phyloP scores from a whole-genome alignment of 805 yeast genomes.

The Wickerhamomyces queroliae region DNA sequence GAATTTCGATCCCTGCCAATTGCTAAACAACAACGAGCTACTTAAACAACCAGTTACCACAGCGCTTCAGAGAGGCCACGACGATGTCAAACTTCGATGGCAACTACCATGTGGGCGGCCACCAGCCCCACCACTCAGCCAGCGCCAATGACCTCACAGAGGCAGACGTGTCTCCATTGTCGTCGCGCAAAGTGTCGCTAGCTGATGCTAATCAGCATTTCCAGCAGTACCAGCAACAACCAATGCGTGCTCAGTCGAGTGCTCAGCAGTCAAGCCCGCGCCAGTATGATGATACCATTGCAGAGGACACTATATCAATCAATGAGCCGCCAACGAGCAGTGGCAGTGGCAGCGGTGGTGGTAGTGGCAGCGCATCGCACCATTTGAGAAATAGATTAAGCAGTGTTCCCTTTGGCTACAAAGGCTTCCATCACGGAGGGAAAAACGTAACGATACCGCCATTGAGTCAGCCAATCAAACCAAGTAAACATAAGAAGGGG shows the following conservation, averaged over 20 bases:
- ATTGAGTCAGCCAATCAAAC: conserved; percentile 42
- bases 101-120: conserved; percentile 7
- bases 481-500: conserved; percentile 21
- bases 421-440: conserved; percentile 25
- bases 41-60: not conserved
- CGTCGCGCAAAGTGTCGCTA: conserved; percentile 20
- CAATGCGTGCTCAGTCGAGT: not conserved
- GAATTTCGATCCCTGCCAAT: not conserved
- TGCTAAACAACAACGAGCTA: not conserved
- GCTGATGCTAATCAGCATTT: conserved; percentile 10
- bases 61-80: no score
- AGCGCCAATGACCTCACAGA: conserved; percentile 4
- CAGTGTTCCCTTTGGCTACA: conserved; percentile 19
- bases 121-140: conserved; percentile 2
- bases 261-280: not conserved
- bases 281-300: not conserved
- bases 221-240: not conserved
- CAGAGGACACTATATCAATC: no score
- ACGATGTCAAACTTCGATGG: not conserved
- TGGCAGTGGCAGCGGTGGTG: no score
- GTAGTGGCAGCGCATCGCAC: not conserved
- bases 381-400: conserved; percentile 1
- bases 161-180: conserved; percentile 14
- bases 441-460: conserved; percentile 35
- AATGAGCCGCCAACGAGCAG: no score